Evolutionary conservation across 495 filamentous ascomycete genomes (phyloP), one percentile per base, ranked within the genome.

Genomic region (Extremus antarcticus): DNA sequence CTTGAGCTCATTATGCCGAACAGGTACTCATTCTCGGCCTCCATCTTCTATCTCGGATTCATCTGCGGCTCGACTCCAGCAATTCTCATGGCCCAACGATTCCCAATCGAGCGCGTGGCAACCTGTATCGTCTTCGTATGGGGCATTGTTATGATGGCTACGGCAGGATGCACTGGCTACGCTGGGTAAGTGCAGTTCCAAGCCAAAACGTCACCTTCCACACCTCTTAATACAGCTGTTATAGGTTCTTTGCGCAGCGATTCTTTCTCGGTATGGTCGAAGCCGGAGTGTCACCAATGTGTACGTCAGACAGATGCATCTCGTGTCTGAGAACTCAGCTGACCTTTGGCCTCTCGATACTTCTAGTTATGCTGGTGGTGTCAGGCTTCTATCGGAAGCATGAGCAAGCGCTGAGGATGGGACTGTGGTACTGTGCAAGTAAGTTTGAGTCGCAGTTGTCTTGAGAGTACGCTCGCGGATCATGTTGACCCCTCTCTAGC

Each of bases 211-310:
- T n/a, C n/a, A n/a, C n/a, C n/a, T n/a, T n/a, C n/a, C n/a, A n/a
- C n/a, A n/a, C n/a, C n/a, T n/a, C n/a, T n/a, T n/a, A n/a, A n/a
- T n/a, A n/a, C n/a, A n/a, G n/a, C n/a, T n/a, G n/a, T n/a, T n/a
- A n/a, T n/a, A n/a, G n/a, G 20, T 56, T 77, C 20, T 73, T 69
- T 35, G 69, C 65, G 10, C 69, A 76, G 50, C 60, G 74, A 39
- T 75, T 77, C 65, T 77, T 74, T 60, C 68, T 77, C 13, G 74
- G 74, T 0, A 59, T 76, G 25, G 56, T 74, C 13, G 74, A 76
- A 56, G 63, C 59, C 45, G 70, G 64, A 8, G 57, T 73, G 2
- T 73, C 68, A 1, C 75, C 74, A 25, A 73, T 72, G 49, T 53
- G 29, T 24, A 53, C 20, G 50, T 21, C 38, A n/a, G n/a, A n/a